phyloP scores from a whole-genome alignment of 208 protist genomes.

The Trypanosoma caninum region DNA sequence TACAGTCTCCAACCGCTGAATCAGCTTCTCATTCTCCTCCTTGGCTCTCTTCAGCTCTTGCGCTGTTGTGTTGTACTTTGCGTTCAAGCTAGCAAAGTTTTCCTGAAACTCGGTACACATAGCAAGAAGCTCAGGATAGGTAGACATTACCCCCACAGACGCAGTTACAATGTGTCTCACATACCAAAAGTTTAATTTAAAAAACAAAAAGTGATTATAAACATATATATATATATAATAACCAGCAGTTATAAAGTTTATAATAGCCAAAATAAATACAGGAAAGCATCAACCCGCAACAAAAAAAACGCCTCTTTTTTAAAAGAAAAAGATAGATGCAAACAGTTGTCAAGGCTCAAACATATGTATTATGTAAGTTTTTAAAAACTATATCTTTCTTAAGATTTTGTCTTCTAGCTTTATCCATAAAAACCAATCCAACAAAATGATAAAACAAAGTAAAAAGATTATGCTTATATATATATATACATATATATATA shows the following conservation, averaged over 20 bases:
- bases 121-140: slow-evolving; percentile 71
- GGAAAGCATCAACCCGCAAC: neutral
- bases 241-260: neutral
- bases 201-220: slow-evolving; percentile 6
- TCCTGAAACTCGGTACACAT: slow-evolving; percentile 77
- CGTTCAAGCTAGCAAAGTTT: slow-evolving; percentile 74
- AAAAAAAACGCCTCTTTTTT: too few relatives aligned
- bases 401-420: too few relatives aligned
- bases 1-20: slow-evolving; percentile 36
- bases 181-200: slow-evolving; percentile 14
- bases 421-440: too few relatives aligned
- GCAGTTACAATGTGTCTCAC: neutral
- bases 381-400: too few relatives aligned
- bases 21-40: slow-evolving; percentile 32
- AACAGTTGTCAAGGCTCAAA: too few relatives aligned
- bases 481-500: neutral
- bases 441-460: neutral
- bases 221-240: slow-evolving; percentile 9
- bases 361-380: too few relatives aligned
- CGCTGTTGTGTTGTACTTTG: slow-evolving; percentile 52
- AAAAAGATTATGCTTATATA: neutral
- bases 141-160: slow-evolving; percentile 33
- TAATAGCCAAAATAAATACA: neutral
- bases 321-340: too few relatives aligned
- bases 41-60: slow-evolving; percentile 40